These are phyloP conservation scores for Akanthomyces dipterigenus DNA, from an alignment of 2,329 filamentous ascomycete species.

Conservation along the genomic window DNA sequence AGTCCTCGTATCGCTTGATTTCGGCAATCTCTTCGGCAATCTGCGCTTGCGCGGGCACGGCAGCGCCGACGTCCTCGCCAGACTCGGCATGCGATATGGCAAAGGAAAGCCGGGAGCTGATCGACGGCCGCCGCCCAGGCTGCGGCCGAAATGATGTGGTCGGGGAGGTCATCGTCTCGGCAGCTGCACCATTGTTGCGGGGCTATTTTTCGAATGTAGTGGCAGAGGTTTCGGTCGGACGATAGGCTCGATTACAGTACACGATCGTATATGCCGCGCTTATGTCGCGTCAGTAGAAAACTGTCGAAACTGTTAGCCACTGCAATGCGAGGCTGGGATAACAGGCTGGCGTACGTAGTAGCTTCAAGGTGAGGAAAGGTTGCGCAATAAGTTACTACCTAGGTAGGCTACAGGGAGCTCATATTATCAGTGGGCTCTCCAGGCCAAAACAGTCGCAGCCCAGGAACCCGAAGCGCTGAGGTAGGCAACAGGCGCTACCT, in stretches of 20 bases:
- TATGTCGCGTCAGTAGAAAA: not conserved
- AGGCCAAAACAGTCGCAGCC: not conserved
- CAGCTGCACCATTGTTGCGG: slow-evolving; percentile 26
- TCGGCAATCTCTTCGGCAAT: slow-evolving; percentile 94
- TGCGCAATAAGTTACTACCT: slow-evolving; percentile 1
- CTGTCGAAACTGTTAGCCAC: not conserved
- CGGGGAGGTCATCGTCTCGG: slow-evolving; percentile 35
- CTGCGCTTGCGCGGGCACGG: slow-evolving; percentile 54
- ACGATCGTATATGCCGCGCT: not conserved
- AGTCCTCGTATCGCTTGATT: slow-evolving; percentile 98
- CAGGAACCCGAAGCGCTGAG: not conserved
- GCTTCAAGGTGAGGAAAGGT: slow-evolving; percentile 1
- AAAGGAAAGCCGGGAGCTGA: slow-evolving; percentile 60
- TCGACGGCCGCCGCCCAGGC: slow-evolving; percentile 43
- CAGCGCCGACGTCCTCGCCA: slow-evolving; percentile 47
- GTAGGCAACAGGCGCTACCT: not conserved
- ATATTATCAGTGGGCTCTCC: not conserved
- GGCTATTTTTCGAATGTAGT: not conserved
- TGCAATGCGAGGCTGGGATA: not conserved
- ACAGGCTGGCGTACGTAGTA: not conserved
- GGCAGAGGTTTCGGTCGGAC: not conserved
- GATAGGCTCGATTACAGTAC: not conserved
- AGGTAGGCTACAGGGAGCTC: too few species aligned
- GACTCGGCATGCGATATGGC: slow-evolving; percentile 59
- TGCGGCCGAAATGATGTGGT: slow-evolving; percentile 23